phyloP scores from a whole-genome alignment of 2,329 filamentous ascomycete species.

The Diaporthe aspalathi region DNA sequence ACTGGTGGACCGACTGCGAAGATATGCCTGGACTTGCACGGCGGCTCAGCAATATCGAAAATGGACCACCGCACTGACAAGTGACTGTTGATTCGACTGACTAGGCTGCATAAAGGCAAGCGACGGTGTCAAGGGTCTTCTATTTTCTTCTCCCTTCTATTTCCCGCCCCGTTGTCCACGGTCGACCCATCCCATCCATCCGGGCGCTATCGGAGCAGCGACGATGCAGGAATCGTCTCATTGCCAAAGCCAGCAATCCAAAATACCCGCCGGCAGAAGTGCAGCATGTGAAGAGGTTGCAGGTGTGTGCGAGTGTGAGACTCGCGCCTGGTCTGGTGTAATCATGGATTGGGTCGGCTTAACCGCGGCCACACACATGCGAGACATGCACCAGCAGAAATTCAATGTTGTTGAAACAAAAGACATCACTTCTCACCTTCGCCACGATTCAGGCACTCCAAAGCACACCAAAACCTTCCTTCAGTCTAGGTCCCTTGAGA shows the following conservation, averaged over 20 bases:
- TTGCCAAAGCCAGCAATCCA: background rate
- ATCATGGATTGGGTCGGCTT: slow-evolving; percentile 35
- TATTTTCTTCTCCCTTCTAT: background rate
- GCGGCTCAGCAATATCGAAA: background rate
- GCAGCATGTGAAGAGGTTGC: background rate
- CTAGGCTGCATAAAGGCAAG: background rate
- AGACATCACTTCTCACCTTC: background rate
- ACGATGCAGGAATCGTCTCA: slow-evolving; percentile 15
- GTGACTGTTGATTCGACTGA: background rate
- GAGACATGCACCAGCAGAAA: slow-evolving; percentile 8
- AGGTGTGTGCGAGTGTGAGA: background rate
- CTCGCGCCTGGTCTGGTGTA: background rate
- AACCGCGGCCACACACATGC: slow-evolving; percentile 28
- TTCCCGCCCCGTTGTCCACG: slow-evolving; percentile 7
- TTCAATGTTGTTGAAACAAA: slow-evolving; percentile 21
- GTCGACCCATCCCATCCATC: slow-evolving; percentile 9
- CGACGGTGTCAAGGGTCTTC: too few species aligned
- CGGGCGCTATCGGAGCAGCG: slow-evolving; percentile 28
- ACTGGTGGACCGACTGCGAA: background rate
- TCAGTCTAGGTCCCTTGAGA: background rate
- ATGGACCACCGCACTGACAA: background rate
- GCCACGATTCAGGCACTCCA: slow-evolving; percentile 1
- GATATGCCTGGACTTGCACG: background rate
- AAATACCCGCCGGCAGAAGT: background rate
- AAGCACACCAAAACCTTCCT: background rate